A percentile compares a stretch with the other conserved stretches of the same genome.
Conservation (phyloP, 139 green algal genomes). For the Picochlorum sp. region DNA sequence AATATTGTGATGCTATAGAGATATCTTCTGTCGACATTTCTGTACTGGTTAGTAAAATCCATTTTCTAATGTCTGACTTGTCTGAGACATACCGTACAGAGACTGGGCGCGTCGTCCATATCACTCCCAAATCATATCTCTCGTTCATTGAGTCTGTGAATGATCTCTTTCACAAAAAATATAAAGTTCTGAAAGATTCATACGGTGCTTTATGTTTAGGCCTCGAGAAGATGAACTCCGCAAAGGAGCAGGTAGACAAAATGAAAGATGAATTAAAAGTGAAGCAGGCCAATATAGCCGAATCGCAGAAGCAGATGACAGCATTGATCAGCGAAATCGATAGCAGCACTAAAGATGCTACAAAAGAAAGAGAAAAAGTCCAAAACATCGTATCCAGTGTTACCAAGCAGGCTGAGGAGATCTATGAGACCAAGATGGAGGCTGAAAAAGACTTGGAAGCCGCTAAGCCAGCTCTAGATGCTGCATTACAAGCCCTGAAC, state of each 20-base stretch:
- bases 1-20: neutral
- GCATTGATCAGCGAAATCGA: conserved; percentile 82
- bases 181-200: conserved; percentile 35
- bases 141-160: conserved; percentile 87
- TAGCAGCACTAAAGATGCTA: conserved; percentile 76
- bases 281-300: conserved; percentile 80
- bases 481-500: conserved; percentile 77
- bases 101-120: conserved; percentile 76
- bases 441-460: conserved; percentile 80
- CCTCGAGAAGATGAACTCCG: conserved; percentile 87
- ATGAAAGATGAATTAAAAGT: conserved; percentile 82
- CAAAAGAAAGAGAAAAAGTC: conserved; percentile 77
- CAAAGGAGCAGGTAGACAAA: conserved; percentile 79
- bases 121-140: conserved; percentile 91
- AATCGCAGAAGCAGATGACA: conserved; percentile 71
- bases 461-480: conserved; percentile 86
- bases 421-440: conserved; percentile 66
- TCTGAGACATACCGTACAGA: neutral
- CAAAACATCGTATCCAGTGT: conserved; percentile 75
- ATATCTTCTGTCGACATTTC: neutral
- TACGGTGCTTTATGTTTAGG: conserved; percentile 60
- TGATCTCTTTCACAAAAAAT: conserved; percentile 75
- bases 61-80: neutral
- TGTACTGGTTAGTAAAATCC: neutral
- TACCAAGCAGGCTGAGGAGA: conserved; percentile 37